Evolutionary conservation across 164 flowering plant genomes (phyloP).

Genomic region (Kingdonia uniflora): DNA sequence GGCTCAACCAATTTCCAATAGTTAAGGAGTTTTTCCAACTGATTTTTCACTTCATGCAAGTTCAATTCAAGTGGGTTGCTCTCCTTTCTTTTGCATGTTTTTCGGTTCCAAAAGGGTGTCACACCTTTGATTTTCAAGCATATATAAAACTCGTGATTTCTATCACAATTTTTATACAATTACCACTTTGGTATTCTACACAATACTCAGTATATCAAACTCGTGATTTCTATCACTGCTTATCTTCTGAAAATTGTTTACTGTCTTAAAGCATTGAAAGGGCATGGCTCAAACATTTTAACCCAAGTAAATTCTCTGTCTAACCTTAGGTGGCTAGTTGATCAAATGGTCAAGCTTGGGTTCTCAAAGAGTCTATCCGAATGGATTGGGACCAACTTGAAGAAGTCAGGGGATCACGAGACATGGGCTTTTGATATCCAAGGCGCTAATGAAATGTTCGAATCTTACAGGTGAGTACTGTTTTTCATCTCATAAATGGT

Average conservation of each 20-base stretch:
- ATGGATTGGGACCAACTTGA: slow-evolving; percentile 87
- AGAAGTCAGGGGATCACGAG: slow-evolving; percentile 54
- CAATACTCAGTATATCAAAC: not conserved
- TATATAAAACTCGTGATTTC: not conserved
- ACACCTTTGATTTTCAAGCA: no score
- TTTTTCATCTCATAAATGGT: not conserved
- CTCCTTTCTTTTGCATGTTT: no score
- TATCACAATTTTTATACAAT: not conserved
- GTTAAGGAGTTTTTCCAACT: no score
- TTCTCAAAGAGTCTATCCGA: slow-evolving; percentile 75
- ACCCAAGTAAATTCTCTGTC: not conserved
- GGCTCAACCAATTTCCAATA: no score
- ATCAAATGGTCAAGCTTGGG: slow-evolving; percentile 73
- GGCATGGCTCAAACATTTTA: no score
- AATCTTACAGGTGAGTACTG: slow-evolving; percentile 56
- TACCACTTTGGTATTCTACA: not conserved
- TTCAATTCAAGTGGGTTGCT: no score
- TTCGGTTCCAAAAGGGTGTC: no score
- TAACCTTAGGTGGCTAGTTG: slow-evolving; percentile 75
- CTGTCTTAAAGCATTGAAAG: not conserved
- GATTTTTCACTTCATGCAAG: no score
- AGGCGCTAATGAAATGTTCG: slow-evolving; percentile 83
- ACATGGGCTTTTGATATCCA: slow-evolving; percentile 84
- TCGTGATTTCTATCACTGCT: not conserved
- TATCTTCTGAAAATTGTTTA: not conserved